A percentile compares a stretch with the other conserved stretches of the same genome.
phyloP scores from a whole-genome alignment of 192 early-diverging fungal species.

The Rhizophlyctis rosea region DNA sequence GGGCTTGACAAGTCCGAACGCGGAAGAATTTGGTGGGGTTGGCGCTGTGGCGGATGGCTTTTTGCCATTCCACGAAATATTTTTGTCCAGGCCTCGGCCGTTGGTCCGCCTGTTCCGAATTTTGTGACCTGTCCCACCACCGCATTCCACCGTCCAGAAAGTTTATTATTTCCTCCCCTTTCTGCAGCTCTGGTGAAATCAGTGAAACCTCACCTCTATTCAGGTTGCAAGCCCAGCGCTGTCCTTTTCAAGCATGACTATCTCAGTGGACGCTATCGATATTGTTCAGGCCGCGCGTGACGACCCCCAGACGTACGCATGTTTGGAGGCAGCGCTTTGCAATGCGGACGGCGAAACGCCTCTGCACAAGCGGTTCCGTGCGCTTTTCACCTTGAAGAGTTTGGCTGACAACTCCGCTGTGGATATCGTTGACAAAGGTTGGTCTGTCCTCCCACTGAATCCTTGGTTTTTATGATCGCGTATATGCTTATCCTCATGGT shows the following conservation, averaged over 20 bases:
- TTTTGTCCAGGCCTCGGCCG: too few relatives aligned
- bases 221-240: too few relatives aligned
- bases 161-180: too few relatives aligned
- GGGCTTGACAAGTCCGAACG: too few relatives aligned
- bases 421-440: slow-evolving; percentile 80
- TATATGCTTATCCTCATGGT: not conserved
- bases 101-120: too few relatives aligned
- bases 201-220: too few relatives aligned
- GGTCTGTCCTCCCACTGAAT: not conserved
- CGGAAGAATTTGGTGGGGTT: too few relatives aligned
- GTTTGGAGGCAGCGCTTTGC: slow-evolving; percentile 24
- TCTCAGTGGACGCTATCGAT: slow-evolving; percentile 14
- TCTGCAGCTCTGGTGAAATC: too few relatives aligned
- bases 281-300: not conserved
- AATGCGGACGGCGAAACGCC: slow-evolving; percentile 36
- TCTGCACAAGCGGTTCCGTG: slow-evolving; percentile 86
- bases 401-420: slow-evolving; percentile 69
- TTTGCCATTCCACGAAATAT: too few relatives aligned
- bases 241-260: slow-evolving; percentile 25
- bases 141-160: too few relatives aligned
- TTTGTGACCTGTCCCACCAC: too few relatives aligned
- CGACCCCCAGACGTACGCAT: slow-evolving; percentile 16
- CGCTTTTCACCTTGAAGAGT: slow-evolving; percentile 88
- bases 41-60: too few relatives aligned
- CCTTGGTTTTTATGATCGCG: not conserved